Evolutionary conservation across 805 yeast genomes (phyloP).

Genomic region (Sungouiozyma ichnusensis): DNA sequence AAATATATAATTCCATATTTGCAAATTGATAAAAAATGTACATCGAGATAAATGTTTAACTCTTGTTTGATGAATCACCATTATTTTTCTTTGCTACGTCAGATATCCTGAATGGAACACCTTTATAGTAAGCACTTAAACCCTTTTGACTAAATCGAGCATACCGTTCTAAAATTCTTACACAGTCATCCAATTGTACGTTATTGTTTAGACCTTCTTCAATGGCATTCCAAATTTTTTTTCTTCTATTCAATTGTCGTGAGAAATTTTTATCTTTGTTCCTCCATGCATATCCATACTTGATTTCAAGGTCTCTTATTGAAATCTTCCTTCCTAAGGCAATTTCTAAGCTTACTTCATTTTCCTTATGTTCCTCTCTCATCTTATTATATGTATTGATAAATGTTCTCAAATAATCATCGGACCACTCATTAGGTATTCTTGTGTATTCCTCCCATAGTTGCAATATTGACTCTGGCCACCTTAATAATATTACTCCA

Average conservation of each 20-base stretch:
- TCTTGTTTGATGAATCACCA: neutral
- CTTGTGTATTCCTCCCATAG: constrained; percentile 25
- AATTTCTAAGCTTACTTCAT: constrained; percentile 6
- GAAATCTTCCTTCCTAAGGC: constrained; percentile 16
- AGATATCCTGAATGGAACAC: constrained; percentile 19
- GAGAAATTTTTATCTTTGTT: constrained; percentile 25
- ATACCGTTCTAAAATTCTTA: constrained; percentile 15
- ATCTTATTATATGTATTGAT: constrained; percentile 11
- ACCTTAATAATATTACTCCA: constrained; percentile 22
- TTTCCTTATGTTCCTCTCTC: constrained; percentile 5
- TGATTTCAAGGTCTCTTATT: constrained; percentile 17
- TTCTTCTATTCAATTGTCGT: constrained; percentile 25
- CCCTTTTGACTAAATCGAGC: constrained; percentile 17
- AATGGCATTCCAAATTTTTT: constrained; percentile 24
- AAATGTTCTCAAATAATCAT: constrained; percentile 15
- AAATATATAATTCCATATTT: no score
- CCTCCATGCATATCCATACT: constrained; percentile 23
- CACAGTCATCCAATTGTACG: constrained; percentile 15
- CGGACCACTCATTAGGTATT: constrained; percentile 20
- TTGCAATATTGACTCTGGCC: constrained; percentile 21
- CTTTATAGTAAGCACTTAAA: constrained; percentile 22
- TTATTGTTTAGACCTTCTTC: constrained; percentile 22
- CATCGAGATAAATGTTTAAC: neutral
- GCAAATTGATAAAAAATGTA: neutral
- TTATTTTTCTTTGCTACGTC: constrained; percentile 7